Evolutionary conservation across 2,329 filamentous ascomycete species (phyloP).

Genomic region (Phialophora macrospora): DNA sequence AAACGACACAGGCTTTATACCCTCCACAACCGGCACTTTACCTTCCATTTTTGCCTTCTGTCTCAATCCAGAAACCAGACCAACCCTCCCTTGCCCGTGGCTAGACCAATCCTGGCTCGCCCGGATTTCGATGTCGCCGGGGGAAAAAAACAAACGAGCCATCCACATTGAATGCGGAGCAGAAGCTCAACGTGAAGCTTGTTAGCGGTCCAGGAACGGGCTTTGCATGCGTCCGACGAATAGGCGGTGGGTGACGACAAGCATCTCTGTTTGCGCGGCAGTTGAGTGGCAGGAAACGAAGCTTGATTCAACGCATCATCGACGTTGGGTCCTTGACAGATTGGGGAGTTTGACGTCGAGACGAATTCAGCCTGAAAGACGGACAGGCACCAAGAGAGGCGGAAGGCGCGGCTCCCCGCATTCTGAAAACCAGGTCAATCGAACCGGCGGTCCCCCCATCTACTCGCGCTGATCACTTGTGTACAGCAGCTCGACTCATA

Average conservation of each 20-base stretch:
- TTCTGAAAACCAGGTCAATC: background rate
- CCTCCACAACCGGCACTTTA: background rate
- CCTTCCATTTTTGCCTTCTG: background rate
- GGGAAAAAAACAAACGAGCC: background rate
- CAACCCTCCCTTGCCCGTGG: background rate
- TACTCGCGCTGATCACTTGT: too few relatives aligned
- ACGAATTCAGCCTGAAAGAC: background rate
- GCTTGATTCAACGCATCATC: background rate
- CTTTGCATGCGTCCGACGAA: background rate
- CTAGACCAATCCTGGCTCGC: background rate
- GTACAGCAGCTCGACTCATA: too few relatives aligned
- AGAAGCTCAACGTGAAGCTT: background rate
- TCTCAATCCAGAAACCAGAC: background rate
- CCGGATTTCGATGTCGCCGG: background rate
- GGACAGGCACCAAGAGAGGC: background rate
- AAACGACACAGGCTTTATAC: background rate
- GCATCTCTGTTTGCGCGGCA: background rate
- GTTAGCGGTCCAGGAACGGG: background rate
- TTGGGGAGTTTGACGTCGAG: background rate
- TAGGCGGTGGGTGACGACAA: background rate
- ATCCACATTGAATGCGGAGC: background rate
- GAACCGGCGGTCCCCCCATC: background rate
- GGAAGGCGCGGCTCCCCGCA: background rate
- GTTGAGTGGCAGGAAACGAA: background rate
- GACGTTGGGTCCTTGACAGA: background rate